These are phyloP conservation scores for Rhodomyrtus tomentosa DNA, from an alignment of 345 rosid species.

Conservation along the genomic window DNA sequence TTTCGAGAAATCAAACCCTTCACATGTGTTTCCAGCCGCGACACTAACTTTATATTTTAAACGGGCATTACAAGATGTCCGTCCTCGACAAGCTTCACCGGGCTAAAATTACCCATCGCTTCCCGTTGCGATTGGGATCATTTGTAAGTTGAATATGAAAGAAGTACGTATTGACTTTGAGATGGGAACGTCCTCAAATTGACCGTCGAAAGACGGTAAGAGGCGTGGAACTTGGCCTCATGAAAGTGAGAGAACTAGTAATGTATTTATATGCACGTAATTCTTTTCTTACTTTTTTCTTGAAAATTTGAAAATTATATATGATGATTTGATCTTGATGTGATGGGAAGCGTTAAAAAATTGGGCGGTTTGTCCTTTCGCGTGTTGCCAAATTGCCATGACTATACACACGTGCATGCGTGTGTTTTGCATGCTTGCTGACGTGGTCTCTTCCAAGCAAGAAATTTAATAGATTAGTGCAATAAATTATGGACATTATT, in stretches of 20 bases:
- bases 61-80: background rate
- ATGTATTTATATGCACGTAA: background rate
- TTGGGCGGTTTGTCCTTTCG: background rate
- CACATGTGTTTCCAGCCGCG: too few relatives aligned
- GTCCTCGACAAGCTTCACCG: background rate
- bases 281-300: background rate
- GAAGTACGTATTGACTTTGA: background rate
- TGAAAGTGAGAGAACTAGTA: background rate
- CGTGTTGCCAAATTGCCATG: background rate
- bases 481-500: background rate
- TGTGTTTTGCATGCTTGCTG: background rate
- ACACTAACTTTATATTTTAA: background rate
- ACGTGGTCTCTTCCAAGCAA: background rate
- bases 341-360: background rate
- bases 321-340: background rate
- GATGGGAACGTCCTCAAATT: background rate
- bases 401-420: background rate
- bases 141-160: background rate
- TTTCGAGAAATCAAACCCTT: background rate
- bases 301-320: background rate
- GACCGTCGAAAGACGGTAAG: background rate
- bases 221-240: background rate
- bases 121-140: rapidly evolving
- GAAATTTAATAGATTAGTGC: background rate
- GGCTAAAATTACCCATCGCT: background rate